Evolutionary conservation across 805 yeast genomes (phyloP), one percentile per base, ranked within the genome.

Genomic region (Yamadazyma ubonensis): DNA sequence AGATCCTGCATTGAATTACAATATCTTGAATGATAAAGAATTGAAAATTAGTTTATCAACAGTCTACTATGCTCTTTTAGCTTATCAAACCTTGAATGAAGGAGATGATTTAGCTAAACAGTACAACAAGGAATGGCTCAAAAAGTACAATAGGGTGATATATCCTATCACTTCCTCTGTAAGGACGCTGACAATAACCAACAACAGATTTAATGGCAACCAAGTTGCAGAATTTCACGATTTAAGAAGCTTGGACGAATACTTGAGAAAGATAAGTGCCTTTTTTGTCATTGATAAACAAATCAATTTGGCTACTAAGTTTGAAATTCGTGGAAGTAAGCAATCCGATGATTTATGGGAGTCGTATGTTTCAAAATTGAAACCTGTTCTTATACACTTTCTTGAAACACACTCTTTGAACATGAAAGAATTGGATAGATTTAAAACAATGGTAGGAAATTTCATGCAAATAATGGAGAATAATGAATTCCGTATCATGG

Each of bases 51-150:
- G 81, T 41, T 59, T 90, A 42, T 74, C 79, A n/a, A 84, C 89
- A 5, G 68, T 91, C 20, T 86, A 79, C 58, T 96, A 91, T 61
- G 81, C 95, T 3, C 75, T 86, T 19, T 70, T 90, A 51, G 95
- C 93, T 1, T 90, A 83, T 55, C 78, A 82, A 43, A 81, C 89
- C 3, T 71, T 90, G 33, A 79, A 82, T 37, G 83, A 81, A 52
- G 63, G 72, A 12, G 79, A 76, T n/a, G 72, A 71, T 36, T 70
- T 93, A 38, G 71, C 77, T 31, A 68, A 71, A 25, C 81, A 80
- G 44, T 81, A 85, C 49, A 78, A 79, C 38, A 80, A 79, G 46
- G 96, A 87, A 58, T 70, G 91, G 65, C 65, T 78, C 38, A 72
- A 79, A 41, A 81, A 86, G 58, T 78, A 87, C 48, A 85, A 81